These are phyloP conservation scores for Modicella reniformis DNA, from an alignment of 371 early-diverging fungal genomes.

Conservation along the genomic window DNA sequence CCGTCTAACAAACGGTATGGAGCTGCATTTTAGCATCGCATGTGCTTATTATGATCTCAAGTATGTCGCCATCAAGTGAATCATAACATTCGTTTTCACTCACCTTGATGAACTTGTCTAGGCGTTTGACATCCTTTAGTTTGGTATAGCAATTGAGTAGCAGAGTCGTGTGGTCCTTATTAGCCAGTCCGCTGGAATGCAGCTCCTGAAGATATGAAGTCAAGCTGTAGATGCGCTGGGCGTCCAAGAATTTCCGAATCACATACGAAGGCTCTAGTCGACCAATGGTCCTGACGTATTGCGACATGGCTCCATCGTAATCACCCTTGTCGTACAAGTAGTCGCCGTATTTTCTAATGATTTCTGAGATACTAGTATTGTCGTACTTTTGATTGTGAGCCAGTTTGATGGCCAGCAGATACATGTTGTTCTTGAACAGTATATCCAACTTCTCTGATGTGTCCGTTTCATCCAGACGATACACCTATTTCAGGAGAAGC, in stretches of 20 bases:
- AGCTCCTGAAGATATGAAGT: slow-evolving; percentile 90
- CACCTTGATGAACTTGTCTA: slow-evolving; percentile 88
- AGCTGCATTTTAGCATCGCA: too few relatives aligned
- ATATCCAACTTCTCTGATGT: slow-evolving; percentile 87
- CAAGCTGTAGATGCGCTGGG: slow-evolving; percentile 89
- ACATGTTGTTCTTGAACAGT: slow-evolving; percentile 87
- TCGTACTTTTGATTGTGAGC: slow-evolving; percentile 81
- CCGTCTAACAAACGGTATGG: slow-evolving; percentile 65
- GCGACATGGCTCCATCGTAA: slow-evolving; percentile 89
- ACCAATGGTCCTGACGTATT: slow-evolving; percentile 91
- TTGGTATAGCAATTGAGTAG: slow-evolving; percentile 97
- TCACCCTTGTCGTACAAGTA: slow-evolving; percentile 89
- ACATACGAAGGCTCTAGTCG: slow-evolving; percentile 95
- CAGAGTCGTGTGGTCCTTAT: slow-evolving; percentile 92
- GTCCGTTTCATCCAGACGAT: slow-evolving; percentile 87
- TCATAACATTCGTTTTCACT: not conserved
- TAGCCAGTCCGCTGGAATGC: slow-evolving; percentile 85
- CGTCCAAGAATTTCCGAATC: slow-evolving; percentile 94
- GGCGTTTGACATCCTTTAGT: slow-evolving; percentile 81
- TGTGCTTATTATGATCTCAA: not conserved
- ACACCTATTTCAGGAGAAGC: slow-evolving; percentile 75
- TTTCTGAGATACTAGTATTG: slow-evolving; percentile 82
- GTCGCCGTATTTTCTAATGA: slow-evolving; percentile 93
- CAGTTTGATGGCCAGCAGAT: slow-evolving; percentile 85
- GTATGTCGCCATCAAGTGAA: not conserved